Base-by-base conservation (phyloP, 1,284 basidiomycete genomes). In the Omphalotus olearius region DNA sequence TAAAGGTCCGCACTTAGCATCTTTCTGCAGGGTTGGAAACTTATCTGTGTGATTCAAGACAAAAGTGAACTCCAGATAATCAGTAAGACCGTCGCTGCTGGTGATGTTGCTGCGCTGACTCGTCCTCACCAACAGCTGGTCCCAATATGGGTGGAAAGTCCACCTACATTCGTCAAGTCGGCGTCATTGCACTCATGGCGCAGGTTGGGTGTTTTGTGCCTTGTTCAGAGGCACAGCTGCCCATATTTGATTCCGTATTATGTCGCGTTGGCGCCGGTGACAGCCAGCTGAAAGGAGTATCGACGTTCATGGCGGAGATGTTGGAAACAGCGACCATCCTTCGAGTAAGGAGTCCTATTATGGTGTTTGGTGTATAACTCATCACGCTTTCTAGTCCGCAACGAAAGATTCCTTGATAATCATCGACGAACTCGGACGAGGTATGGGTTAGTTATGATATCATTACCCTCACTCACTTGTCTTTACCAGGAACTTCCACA, bases 291-390 rank as follows among this genome's bases (percentile, higher is more conserved):
- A 98, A 98, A 68, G 97, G 96, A 14, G 92, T 99, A 3, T 97
- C 93, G 26, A 99, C 97, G 0, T 99, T 99, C 66, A 99, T 99
- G 96, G 94, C 95, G 2, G 97, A 99, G 71, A 99, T 99, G 97
- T 76, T 96, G 10, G 93, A 96, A 68, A 99, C 95, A 0, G 95
- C 97, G 0, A 94, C 93, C 0, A 99, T 99, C 62, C 78, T 99
- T 43, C 82, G 90, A 62, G 91, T 93, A 50, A 30, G 82, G 69
- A 4, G 13, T 33, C 13, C 30, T 33, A 33, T 33, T 9, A 33
- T 33, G 9, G 30, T 33, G 7, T 33, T 33, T 13, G 13, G 9
- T 9, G 2, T 33, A 13, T 3, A 33, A 33, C 30, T 33, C 30
- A 33, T 33, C 30, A 10, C 30, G 30, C 30, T 33, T 45, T 52